Percentiles rank a stretch among this genome's conserved stretches.
Conservation (phyloP, 305 asterid genomes). For the Fraxinus sp. region DNA sequence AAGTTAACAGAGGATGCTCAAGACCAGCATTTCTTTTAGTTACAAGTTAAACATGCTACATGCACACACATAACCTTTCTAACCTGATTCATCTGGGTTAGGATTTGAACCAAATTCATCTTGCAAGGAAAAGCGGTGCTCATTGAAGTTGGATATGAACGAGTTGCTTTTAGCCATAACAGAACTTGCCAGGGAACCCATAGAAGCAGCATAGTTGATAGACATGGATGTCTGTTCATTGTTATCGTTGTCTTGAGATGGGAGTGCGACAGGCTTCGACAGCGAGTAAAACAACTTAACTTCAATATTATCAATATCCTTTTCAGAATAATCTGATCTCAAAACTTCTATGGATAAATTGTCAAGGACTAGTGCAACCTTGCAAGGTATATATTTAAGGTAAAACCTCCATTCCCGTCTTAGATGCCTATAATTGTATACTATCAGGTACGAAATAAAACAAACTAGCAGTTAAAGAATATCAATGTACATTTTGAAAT, state of each 20-base stretch:
- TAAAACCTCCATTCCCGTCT: slow-evolving; percentile 56
- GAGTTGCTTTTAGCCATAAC: slow-evolving; percentile 37
- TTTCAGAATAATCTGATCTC: slow-evolving; percentile 33
- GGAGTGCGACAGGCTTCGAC: slow-evolving; percentile 48
- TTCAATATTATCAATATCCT: slow-evolving; percentile 43
- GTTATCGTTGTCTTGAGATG: slow-evolving; percentile 37
- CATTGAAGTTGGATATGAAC: slow-evolving; percentile 31
- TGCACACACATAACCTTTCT: slow-evolving; percentile 10
- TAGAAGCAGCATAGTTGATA: slow-evolving; percentile 28
- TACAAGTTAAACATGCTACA: not conserved
- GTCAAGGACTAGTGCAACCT: slow-evolving; percentile 56
- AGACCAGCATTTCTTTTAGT: not conserved
- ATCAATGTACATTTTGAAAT: not conserved
- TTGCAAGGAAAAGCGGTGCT: slow-evolving; percentile 32
- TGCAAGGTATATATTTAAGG: slow-evolving; percentile 64
- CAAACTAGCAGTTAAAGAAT: not conserved
- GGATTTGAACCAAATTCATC: slow-evolving; percentile 35
- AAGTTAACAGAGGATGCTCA: not conserved
- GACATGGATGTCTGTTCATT: slow-evolving; percentile 37
- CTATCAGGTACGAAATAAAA: slow-evolving; percentile 15
- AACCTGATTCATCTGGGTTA: slow-evolving; percentile 53
- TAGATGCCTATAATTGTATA: slow-evolving; percentile 53
- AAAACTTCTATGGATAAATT: slow-evolving; percentile 40
- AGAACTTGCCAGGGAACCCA: slow-evolving; percentile 35
- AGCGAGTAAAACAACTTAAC: slow-evolving; percentile 48